Percentiles rank a stretch among this genome's conserved stretches.
These are phyloP conservation scores for Amanita subjunquillea DNA, from an alignment of 768 basidiomycete genomes.

Conservation along the genomic window DNA sequence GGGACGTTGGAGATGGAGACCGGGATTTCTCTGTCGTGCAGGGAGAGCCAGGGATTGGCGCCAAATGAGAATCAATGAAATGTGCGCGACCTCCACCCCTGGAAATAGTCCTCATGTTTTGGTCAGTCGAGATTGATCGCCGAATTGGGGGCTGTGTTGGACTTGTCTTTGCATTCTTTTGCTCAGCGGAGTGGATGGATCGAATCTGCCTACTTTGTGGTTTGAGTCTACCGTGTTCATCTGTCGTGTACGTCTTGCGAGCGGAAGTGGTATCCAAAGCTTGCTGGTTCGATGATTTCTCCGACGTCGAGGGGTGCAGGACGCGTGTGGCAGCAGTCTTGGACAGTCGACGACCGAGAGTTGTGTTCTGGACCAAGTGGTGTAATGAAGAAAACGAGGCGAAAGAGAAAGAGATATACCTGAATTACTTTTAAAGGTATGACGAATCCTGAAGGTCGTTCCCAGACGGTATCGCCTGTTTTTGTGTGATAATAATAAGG, in stretches of 20 bases:
- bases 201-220: slow-evolving; percentile 17
- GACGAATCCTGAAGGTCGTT: slow-evolving; percentile 79
- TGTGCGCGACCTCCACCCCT: not conserved
- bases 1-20: slow-evolving; percentile 38
- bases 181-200: not conserved
- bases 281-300: slow-evolving; percentile 13
- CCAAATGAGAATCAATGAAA: slow-evolving; percentile 30
- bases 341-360: slow-evolving; percentile 62
- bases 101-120: slow-evolving; percentile 7
- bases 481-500: slow-evolving; percentile 95
- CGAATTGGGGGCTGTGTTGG: slow-evolving; percentile 14
- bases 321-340: slow-evolving; percentile 37
- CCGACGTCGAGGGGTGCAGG: slow-evolving; percentile 23
- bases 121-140: slow-evolving; percentile 20
- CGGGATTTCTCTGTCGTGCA: slow-evolving; percentile 51
- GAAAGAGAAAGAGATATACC: slow-evolving; percentile 25
- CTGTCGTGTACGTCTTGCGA: slow-evolving; percentile 27
- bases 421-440: slow-evolving; percentile 87
- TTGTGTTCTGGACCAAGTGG: slow-evolving; percentile 43
- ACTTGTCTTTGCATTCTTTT: not conserved
- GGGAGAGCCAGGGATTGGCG: slow-evolving; percentile 63
- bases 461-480: slow-evolving; percentile 88
- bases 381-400: slow-evolving; percentile 2
- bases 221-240: slow-evolving; percentile 17
- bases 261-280: slow-evolving; percentile 9